Conservation (phyloP, 768 basidiomycete genomes). For the Candolleomyces efflorescens region DNA sequence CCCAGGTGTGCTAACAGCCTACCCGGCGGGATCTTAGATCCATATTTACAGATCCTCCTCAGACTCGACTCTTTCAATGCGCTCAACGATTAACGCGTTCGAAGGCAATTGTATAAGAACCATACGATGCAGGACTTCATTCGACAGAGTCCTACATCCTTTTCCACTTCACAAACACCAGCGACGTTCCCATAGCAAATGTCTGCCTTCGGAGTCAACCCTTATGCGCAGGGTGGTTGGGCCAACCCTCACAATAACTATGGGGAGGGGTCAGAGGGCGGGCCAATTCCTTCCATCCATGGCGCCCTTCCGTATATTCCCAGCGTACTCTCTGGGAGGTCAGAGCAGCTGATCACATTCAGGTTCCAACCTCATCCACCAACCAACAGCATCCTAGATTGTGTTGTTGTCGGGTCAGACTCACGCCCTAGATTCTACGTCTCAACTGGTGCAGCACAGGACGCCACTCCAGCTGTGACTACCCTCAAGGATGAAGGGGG, state of each 20-base stretch:
- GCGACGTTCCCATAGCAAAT: not conserved
- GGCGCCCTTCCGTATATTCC: constrained; percentile 16
- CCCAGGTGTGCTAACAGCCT: too few relatives aligned
- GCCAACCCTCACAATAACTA: constrained; percentile 7
- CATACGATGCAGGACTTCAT: too few relatives aligned
- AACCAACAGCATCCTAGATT: constrained; percentile 12
- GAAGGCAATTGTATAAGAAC: too few relatives aligned
- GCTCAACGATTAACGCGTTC: too few relatives aligned
- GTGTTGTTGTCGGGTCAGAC: constrained; percentile 13
- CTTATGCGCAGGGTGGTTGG: constrained; percentile 19
- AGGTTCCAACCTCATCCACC: not conserved
- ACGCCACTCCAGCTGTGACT: not conserved
- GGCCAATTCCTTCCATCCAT: constrained; percentile 13
- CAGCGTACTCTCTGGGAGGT: not conserved
- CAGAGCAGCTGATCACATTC: constrained; percentile 1
- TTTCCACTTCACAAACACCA: not conserved
- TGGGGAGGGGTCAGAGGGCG: not conserved
- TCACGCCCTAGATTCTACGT: constrained; percentile 7
- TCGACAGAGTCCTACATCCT: not conserved
- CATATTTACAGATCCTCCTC: too few relatives aligned
- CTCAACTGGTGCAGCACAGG: not conserved
- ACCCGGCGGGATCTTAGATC: too few relatives aligned
- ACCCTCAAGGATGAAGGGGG: constrained; percentile 1
- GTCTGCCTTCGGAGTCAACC: constrained; percentile 10
- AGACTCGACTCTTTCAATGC: too few relatives aligned